Evolutionary conservation across 192 early-diverging fungal genomes (phyloP), one percentile per base, ranked within the genome.

Genomic region (Rhizophlyctis rosea): DNA sequence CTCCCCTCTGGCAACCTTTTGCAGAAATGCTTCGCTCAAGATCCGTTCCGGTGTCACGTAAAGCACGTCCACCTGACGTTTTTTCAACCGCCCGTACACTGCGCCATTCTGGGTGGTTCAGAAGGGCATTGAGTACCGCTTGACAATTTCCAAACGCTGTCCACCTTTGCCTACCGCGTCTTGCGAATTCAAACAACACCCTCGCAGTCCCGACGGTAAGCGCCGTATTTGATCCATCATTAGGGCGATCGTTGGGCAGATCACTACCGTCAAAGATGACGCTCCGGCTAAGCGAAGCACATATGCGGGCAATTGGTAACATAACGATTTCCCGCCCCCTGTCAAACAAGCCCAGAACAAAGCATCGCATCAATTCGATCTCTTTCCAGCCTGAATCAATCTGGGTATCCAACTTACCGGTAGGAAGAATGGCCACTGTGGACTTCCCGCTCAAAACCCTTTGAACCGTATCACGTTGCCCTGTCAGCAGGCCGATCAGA

Each of bases 181-280:
- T 47, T 54, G 69, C 34, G 28, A 2, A 21, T 78, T 81, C 73
- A 90, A 79, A 33, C 79, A 84, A 1, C 84, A 75, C 0, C 85
- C 90, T 39, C 75, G 69, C 0, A 91, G 68, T 4, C 73, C 76
- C 3, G 66, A 39, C 1, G 86, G 87, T 39, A 93, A 57, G 34
- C 81, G 80, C 21, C 77, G 78, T 31, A 91, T 75, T 68, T 94
- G 91, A 65, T 94, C 91, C 35, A 89, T 80, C 90, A 94, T 94
- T 3, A 94, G 76, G 4, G 90, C 86, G 27, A 94, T 76, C 59
- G 87, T 84, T 3, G 91, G 91, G 1, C 87, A 90, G 14, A 94
- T 77, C 4, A 94, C 91, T 30, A 94, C 50, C 16, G 85, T 88
- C 31, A 90, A 47, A 0, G 76, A 74, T 0, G 55, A 59, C 2